phyloP scores from a whole-genome alignment of 805 yeast species.

The Lachancea waltii region DNA sequence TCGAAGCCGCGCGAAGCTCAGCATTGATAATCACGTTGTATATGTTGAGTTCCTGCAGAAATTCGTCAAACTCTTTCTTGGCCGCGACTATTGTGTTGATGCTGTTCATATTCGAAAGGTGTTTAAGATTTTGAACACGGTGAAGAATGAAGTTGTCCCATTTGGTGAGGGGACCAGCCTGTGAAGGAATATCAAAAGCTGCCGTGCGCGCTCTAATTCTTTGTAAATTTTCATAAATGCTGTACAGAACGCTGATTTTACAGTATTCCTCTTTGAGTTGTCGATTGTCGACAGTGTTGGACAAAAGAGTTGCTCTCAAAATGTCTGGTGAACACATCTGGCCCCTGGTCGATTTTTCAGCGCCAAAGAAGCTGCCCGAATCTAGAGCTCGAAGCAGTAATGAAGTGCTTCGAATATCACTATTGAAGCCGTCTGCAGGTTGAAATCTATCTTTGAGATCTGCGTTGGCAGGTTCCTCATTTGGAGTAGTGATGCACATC shows the following conservation, averaged over 20 bases:
- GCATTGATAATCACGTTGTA: conserved; percentile 10
- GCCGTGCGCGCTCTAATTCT: neutral
- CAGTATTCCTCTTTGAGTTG: conserved; percentile 21
- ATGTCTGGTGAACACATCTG: conserved; percentile 23
- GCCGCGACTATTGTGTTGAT: conserved; percentile 10
- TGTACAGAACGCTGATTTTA: conserved; percentile 18
- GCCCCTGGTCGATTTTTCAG: conserved; percentile 2
- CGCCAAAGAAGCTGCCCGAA: conserved; percentile 2
- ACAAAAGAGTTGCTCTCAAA: conserved; percentile 17
- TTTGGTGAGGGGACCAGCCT: conserved; percentile 7
- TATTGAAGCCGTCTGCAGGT: conserved; percentile 3
- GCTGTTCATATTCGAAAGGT: conserved; percentile 7
- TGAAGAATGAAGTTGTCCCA: conserved; percentile 22
- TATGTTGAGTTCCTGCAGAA: conserved; percentile 14
- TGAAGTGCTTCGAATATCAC: conserved; percentile 4
- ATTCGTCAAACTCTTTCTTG: conserved; percentile 17
- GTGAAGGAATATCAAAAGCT: neutral
- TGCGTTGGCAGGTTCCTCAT: neutral
- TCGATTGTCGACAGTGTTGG: conserved; percentile 9
- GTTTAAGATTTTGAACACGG: conserved; percentile 10
- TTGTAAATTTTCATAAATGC: conserved; percentile 11
- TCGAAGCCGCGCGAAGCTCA: conserved; percentile 16
- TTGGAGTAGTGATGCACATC: neutral
- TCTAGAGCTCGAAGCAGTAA: conserved; percentile 4
- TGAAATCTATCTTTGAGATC: neutral